phyloP scores from a whole-genome alignment of 768 basidiomycete genomes.

The Kwoniella shandongensis region DNA sequence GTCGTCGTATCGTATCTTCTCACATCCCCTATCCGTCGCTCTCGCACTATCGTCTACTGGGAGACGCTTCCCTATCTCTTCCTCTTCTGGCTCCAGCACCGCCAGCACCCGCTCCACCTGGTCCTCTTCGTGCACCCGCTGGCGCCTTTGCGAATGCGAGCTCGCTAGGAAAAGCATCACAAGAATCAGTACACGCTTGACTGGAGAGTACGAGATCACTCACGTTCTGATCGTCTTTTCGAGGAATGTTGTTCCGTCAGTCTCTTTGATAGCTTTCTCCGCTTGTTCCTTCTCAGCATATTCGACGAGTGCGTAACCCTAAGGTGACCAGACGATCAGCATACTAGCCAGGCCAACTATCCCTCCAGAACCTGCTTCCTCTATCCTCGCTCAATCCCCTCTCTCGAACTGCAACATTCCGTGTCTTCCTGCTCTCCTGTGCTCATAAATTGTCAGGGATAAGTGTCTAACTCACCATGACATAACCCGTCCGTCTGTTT shows the following conservation, averaged over 20 bases:
- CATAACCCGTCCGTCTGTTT: slow-evolving; percentile 95
- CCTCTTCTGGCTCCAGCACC: slow-evolving; percentile 20
- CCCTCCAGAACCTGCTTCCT: too few relatives aligned
- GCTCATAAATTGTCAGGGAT: too few relatives aligned
- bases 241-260: slow-evolving; percentile 75
- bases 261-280: slow-evolving; percentile 86
- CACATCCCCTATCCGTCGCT: too few relatives aligned
- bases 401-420: too few relatives aligned
- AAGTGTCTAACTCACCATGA: slow-evolving; percentile 74
- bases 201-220: slow-evolving; percentile 9
- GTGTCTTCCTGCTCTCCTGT: too few relatives aligned
- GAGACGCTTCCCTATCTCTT: slow-evolving; percentile 39
- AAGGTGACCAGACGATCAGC: neutral
- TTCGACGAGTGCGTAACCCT: slow-evolving; percentile 98
- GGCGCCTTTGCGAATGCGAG: slow-evolving; percentile 46
- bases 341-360: too few relatives aligned
- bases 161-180: slow-evolving; percentile 19
- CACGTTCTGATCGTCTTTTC: slow-evolving; percentile 76
- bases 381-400: too few relatives aligned
- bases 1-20: too few relatives aligned
- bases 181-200: neutral
- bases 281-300: slow-evolving; percentile 95
- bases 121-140: slow-evolving; percentile 24
- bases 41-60: slow-evolving; percentile 27
- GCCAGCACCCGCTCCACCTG: slow-evolving; percentile 7